phyloP scores from a whole-genome alignment of 768 basidiomycete species.

The Boletus insuetus region DNA sequence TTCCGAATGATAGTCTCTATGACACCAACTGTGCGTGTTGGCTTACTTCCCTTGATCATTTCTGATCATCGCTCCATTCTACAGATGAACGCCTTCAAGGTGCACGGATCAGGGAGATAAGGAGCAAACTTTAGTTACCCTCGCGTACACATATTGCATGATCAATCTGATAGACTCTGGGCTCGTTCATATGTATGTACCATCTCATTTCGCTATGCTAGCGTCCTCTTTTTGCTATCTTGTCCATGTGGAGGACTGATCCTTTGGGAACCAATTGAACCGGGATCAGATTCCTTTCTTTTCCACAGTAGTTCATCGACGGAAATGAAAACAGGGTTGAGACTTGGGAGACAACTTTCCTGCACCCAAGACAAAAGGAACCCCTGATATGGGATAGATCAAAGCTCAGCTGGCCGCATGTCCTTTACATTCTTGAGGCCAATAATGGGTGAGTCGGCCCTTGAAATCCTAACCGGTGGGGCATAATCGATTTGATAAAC shows the following conservation, averaged over 20 bases:
- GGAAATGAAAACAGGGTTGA: constrained; percentile 5
- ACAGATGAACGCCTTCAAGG: constrained; percentile 44
- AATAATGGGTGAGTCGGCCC: neutral
- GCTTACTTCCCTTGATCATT: neutral
- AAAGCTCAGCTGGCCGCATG: constrained; percentile 8
- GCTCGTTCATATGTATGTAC: neutral
- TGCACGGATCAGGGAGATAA: constrained; percentile 39
- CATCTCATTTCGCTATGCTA: neutral
- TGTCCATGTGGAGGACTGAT: neutral
- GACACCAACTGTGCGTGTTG: constrained; percentile 71
- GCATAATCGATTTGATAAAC: constrained; percentile 2
- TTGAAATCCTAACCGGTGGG: neutral
- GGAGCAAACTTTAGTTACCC: constrained; percentile 36
- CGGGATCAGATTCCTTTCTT: neutral
- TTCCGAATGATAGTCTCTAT: constrained; percentile 75
- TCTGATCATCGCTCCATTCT: constrained; percentile 6
- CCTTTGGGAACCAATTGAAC: neutral
- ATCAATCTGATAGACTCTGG: neutral
- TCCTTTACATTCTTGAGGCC: constrained; percentile 3
- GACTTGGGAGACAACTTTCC: neutral
- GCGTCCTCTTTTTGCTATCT: neutral
- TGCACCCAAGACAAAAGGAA: constrained; percentile 17
- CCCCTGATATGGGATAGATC: constrained; percentile 9
- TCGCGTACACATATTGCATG: neutral
- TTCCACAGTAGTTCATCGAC: neutral